Percentiles rank a stretch among this genome's conserved stretches.
Conservation (phyloP, 495 filamentous ascomycete species). For the Aspergillus kassunensis region DNA sequence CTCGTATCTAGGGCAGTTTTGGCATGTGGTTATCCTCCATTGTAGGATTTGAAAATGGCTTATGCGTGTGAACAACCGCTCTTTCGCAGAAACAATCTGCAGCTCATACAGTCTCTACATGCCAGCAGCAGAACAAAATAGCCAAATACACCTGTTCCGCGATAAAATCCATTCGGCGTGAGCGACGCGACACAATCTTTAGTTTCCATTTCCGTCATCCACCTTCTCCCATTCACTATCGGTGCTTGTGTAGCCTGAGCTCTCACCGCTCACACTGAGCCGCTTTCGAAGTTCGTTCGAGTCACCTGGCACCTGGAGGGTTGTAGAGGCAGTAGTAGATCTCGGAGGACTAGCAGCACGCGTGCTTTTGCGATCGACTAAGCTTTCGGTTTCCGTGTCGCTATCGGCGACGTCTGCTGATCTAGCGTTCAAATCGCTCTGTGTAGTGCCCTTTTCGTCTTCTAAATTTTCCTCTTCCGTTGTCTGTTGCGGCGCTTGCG, state of each 20-base stretch:
- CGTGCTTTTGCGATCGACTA: slow-evolving; percentile 17
- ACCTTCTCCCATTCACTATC: slow-evolving; percentile 58
- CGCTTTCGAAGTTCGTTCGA: slow-evolving; percentile 36
- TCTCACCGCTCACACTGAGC: slow-evolving; percentile 39
- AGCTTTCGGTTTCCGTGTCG: slow-evolving; percentile 49
- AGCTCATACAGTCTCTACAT: not conserved
- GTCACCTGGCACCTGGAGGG: slow-evolving; percentile 29
- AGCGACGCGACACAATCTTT: not conserved
- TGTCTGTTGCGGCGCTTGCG: slow-evolving; percentile 48
- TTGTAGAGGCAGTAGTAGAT: slow-evolving; percentile 19
- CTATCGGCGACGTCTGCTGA: slow-evolving; percentile 34
- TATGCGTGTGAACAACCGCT: not conserved
- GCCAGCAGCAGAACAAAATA: not conserved
- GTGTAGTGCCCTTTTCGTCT: slow-evolving; percentile 21
- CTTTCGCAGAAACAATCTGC: not conserved
- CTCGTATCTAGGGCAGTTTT: not conserved
- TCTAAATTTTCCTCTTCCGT: slow-evolving; percentile 31
- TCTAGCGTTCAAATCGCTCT: slow-evolving; percentile 27
- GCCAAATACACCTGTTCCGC: not conserved
- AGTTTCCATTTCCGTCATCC: slow-evolving; percentile 34
- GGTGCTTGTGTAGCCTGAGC: slow-evolving; percentile 49
- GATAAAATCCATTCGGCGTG: not conserved
- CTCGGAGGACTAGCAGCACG: slow-evolving; percentile 19
- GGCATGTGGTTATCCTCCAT: too few relatives aligned
- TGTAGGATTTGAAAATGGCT: too few relatives aligned